Base-by-base conservation (phyloP, 139 green algal species). In the Tetradesmus obliquus region DNA sequence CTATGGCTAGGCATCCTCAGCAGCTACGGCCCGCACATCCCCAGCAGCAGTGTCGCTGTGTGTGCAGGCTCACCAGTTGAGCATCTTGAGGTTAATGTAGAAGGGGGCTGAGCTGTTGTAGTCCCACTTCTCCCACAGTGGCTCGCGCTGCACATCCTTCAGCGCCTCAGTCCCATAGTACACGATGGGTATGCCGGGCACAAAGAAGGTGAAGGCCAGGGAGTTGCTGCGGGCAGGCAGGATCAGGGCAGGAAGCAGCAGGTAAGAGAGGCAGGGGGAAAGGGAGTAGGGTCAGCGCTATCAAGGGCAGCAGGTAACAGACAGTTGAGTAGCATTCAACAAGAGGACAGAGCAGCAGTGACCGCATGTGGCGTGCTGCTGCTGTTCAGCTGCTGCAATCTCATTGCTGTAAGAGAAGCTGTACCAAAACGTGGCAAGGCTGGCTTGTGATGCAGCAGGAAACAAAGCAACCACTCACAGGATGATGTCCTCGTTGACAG, bases 101-200 rank as follows among this genome's bases (percentile, higher is more conserved):
- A 91, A 72, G 20, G 87, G 87, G 22, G 87, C 72, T 60, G 74
- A 20, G 4, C 12, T 72, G 55, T 91, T 62, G 5, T 66, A 91
- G n/a, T 82, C 79, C 58, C 71, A 91, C 1, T 84, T 72, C 72
- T 91, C 87, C 87, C 87, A 91, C 54, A 91, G 74, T 19, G 87
- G 87, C 54, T 84, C 51, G 55, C 32, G n/a, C 8, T 51, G 74
- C n/a, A 74, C n/a, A 9, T 71, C 24, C 19, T 82, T 24, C 13
- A 60, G 4, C 4, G 93, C 84, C 66, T 95, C 93, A 54, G 91
- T 95, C 2, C 93, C 93, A 60, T 95, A 94, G 72, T 91, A 95
- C 55, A 94, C 58, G 19, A 95, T 93, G 19, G 93, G 93, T 0
- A 95, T 95, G 45, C 93, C 93, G 24, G 91, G 82, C 0, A 85